Evolutionary conservation across 306 rosid species (phyloP), one percentile per base, ranked within the genome.

Genomic region (Rosa persica): DNA sequence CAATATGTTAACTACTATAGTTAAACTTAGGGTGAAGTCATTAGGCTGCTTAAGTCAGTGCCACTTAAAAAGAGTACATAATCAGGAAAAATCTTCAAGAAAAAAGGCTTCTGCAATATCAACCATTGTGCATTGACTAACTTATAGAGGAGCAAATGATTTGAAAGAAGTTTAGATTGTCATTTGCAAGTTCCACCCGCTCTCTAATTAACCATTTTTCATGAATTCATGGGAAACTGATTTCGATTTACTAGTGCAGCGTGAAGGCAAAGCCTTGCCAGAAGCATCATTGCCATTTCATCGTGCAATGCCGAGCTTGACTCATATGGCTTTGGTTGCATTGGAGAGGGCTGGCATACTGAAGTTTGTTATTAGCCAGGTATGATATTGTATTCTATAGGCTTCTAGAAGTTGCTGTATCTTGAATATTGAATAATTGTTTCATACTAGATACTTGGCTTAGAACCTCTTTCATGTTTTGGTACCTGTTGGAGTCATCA

Each of bases 211-310:
- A 57, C n/a, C 36, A 4, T 20, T 9, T 64, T 16, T 12, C 4
- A n/a, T 71, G 23, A 48, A 47, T 27, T 60, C 19, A 15, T 58
- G 13, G 10, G 54, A 58, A 58, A 74, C n/a, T 58, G 64, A 73
- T 84, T 71, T 70, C 76, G 68, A 80, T 79, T 25, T 66, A 51
- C 76, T 82, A 22, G 70, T 85, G 73, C 89, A 95, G 99, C 97
- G 93, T 78, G 99, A 95, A 89, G 99, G 99, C 74, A 91, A 95
- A 87, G 91, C 93, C 78, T 85, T 93, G 88, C 99, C 99, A 7
- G 99, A 88, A 86, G 98, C 98, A 80, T 95, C 98, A 27, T 79
- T 93, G 76, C 99, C 99, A 46, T 95, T 95, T 89, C 99, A 95
- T 86, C 99, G 98, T 2, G 99, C 99, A 12, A 72, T 82, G 80